phyloP scores from a whole-genome alignment of 768 basidiomycete genomes.

The Cubamyces lactineus region DNA sequence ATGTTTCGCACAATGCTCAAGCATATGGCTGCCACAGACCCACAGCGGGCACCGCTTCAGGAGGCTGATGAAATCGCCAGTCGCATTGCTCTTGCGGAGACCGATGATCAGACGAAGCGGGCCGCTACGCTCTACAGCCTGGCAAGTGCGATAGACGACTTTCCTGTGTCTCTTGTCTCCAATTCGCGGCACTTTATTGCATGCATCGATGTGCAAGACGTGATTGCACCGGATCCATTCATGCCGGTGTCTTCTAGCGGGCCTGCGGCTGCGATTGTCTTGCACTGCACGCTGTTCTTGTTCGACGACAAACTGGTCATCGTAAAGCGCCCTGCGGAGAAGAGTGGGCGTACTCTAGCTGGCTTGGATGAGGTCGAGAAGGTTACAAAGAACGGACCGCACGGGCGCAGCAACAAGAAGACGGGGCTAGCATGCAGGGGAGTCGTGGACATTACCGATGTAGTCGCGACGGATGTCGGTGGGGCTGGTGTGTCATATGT shows the following conservation, averaged over 20 bases:
- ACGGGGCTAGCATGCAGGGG: constrained; percentile 84
- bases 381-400: constrained; percentile 61
- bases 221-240: constrained; percentile 47
- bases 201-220: constrained; percentile 91
- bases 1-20: constrained; percentile 93
- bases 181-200: constrained; percentile 87
- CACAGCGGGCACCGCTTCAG: constrained; percentile 74
- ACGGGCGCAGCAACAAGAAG: constrained; percentile 68
- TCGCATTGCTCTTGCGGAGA: constrained; percentile 88
- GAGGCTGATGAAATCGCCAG: constrained; percentile 89
- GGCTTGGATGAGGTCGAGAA: constrained; percentile 83
- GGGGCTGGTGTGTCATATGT: constrained; percentile 64
- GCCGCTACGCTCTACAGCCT: constrained; percentile 89
- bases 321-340: constrained; percentile 83
- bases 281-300: constrained; percentile 88
- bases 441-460: constrained; percentile 80
- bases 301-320: constrained; percentile 95
- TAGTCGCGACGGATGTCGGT: constrained; percentile 85
- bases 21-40: constrained; percentile 78
- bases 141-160: constrained; percentile 82
- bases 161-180: constrained; percentile 89
- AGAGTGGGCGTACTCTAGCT: constrained; percentile 66
- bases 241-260: constrained; percentile 44
- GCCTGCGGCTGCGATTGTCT: constrained; percentile 41
- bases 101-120: constrained; percentile 89